Percentiles rank a stretch among this genome's conserved stretches.
Conservation (phyloP, 2,329 filamentous ascomycete species). For the Aureobasidium uvarum region DNA sequence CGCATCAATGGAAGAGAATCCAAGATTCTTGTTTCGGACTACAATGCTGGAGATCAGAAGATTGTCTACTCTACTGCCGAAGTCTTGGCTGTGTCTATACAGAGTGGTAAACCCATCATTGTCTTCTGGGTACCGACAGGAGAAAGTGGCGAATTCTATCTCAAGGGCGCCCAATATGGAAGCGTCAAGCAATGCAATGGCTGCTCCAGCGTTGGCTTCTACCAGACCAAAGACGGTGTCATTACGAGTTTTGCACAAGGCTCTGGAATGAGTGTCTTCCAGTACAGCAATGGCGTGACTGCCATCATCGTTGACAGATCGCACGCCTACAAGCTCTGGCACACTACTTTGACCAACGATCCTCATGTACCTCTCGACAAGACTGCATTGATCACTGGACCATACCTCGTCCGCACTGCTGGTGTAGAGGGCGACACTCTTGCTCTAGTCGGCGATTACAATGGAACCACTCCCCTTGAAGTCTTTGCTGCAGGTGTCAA, state of each 20-base stretch:
- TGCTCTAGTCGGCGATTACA: conserved; percentile 40
- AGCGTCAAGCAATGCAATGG: conserved; percentile 37
- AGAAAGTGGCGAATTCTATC: conserved; percentile 43
- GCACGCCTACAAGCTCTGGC: conserved; percentile 58
- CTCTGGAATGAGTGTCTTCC: conserved; percentile 40
- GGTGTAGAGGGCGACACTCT: conserved; percentile 39
- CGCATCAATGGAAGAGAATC: conserved; percentile 61
- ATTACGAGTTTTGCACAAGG: conserved; percentile 33
- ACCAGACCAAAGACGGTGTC: conserved; percentile 35
- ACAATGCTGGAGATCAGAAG: conserved; percentile 52
- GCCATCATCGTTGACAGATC: conserved; percentile 54
- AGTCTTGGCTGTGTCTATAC: conserved; percentile 44
- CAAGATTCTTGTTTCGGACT: conserved; percentile 63
- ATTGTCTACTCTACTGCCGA: conserved; percentile 58
- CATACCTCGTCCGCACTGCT: conserved; percentile 43
- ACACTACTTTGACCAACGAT: conserved; percentile 49
- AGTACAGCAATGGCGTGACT: conserved; percentile 52
- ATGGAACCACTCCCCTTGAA: conserved; percentile 41
- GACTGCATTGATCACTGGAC: conserved; percentile 42
- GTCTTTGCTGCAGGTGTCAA: conserved; percentile 42
- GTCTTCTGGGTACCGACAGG: conserved; percentile 43
- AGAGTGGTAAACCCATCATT: conserved; percentile 40
- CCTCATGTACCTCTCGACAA: conserved; percentile 44
- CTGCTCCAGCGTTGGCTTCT: conserved; percentile 46
- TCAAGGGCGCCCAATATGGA: conserved; percentile 29